These are phyloP conservation scores for Calonectria leucothoes DNA, from an alignment of 2,329 filamentous ascomycete species.

Conservation along the genomic window DNA sequence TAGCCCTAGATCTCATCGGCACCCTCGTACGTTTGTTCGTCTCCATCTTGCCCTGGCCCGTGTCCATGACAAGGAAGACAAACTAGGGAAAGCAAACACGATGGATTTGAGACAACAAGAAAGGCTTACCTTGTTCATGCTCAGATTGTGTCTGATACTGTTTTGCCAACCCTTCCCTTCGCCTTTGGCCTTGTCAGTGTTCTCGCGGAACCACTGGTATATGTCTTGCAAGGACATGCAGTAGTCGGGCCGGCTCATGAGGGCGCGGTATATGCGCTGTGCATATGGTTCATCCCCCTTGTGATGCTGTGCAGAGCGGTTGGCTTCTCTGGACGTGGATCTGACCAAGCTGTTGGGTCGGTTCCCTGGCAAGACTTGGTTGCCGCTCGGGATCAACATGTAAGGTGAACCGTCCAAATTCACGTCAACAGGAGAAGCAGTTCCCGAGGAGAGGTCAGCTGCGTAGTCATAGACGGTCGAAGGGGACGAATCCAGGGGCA, in stretches of 20 bases:
- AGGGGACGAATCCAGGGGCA: slow-evolving; percentile 24
- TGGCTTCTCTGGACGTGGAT: slow-evolving; percentile 23
- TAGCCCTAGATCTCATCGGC: slow-evolving; percentile 11
- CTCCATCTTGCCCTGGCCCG: slow-evolving; percentile 1
- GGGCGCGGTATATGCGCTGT: slow-evolving; percentile 80
- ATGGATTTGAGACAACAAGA: slow-evolving; percentile 23
- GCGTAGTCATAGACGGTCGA: slow-evolving; percentile 23
- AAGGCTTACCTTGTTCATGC: slow-evolving; percentile 85
- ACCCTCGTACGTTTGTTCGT: background rate
- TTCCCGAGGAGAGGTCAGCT: slow-evolving; percentile 30
- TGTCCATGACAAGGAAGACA: slow-evolving; percentile 23
- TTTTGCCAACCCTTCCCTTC: slow-evolving; percentile 90
- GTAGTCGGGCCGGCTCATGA: slow-evolving; percentile 73
- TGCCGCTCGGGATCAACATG: slow-evolving; percentile 23
- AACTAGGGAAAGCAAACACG: slow-evolving; percentile 11
- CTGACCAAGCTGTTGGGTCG: slow-evolving; percentile 18
- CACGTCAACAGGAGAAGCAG: slow-evolving; percentile 34
- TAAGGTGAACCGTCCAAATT: slow-evolving; percentile 27
- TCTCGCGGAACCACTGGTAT: slow-evolving; percentile 87
- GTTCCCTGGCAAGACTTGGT: slow-evolving; percentile 9
- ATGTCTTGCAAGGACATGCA: slow-evolving; percentile 87
- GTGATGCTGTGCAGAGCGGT: slow-evolving; percentile 1
- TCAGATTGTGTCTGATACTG: slow-evolving; percentile 94
- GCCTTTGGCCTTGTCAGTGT: slow-evolving; percentile 81
- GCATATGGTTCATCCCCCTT: slow-evolving; percentile 78